Conservation (phyloP, 805 yeast genomes). For the Yamadazyma sp. region DNA sequence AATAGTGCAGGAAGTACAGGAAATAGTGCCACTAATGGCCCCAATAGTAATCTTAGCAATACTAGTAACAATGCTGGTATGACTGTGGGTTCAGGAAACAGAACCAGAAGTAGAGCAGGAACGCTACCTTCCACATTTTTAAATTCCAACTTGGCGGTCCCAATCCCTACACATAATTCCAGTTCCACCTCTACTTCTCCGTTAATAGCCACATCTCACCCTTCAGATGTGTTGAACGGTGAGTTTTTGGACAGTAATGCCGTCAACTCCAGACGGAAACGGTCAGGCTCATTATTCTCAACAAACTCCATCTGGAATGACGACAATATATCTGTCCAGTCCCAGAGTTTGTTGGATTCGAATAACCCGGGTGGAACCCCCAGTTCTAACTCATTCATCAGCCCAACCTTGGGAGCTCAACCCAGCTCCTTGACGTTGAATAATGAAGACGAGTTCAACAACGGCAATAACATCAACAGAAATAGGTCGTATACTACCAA, state of each 20-base stretch:
- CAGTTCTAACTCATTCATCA: conserved; percentile 11
- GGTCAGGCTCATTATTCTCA: conserved; percentile 57
- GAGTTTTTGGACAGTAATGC: conserved; percentile 6
- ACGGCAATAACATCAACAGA: conserved; percentile 21
- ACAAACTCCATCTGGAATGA: conserved; percentile 61
- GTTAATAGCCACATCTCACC: conserved; percentile 13
- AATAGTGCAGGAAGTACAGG: conserved; percentile 12
- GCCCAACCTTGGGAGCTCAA: conserved; percentile 17
- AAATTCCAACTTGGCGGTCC: conserved; percentile 11
- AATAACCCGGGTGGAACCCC: conserved; percentile 9
- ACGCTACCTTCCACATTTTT: conserved; percentile 67
- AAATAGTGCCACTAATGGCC: conserved; percentile 10
- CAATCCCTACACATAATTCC: conserved; percentile 1
- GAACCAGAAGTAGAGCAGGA: conserved; percentile 70
- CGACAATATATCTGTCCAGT: conserved; percentile 26
- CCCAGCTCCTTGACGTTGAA: conserved; percentile 6
- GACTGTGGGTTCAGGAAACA: conserved; percentile 18
- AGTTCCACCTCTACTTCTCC: conserved; percentile 21
- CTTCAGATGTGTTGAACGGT: conserved; percentile 1
- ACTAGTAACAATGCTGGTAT: no score
- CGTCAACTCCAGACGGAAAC: conserved; percentile 34
- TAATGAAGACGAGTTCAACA: conserved; percentile 7
- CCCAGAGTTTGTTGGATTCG: conserved; percentile 9
- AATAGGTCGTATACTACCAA: conserved; percentile 55
- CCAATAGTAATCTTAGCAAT: not conserved